Base-by-base conservation (phyloP, 2,329 filamentous ascomycete genomes). In the Fusarium coicis region DNA sequence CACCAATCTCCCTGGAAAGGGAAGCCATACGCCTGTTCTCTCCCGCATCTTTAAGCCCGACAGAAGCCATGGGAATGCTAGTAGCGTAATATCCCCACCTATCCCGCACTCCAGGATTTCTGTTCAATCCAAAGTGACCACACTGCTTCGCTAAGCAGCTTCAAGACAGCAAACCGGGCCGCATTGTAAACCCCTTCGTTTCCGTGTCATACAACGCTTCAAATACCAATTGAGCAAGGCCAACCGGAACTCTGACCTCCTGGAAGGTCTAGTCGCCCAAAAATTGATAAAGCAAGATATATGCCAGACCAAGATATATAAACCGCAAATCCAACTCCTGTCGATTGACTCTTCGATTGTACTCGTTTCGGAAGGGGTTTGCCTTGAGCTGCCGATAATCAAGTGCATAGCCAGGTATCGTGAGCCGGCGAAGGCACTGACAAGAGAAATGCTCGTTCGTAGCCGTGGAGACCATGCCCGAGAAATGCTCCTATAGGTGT, bases 11-110 rank as follows among this genome's bases (percentile, higher is more conserved):
- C 66, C 62, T 60, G 49, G 62, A 76, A 75, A 66, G 68, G 46
- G 54, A 74, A 75, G 66, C 73, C 66, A 69, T 75, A 63, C 66
- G 70, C 65, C 68, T 74, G 52, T 72, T 57, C 67, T 68, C 64
- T 55, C 57, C 50, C 44, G 53, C 47, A 54, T 63, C 56, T 66
- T 52, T 63, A 59, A 68, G 55, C 37, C 57, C 55, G 61, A 43
- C 39, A 63, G 23, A 70, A 58, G 49, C 47, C 63, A 66, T 57
- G 65, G 63, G 67, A 72, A 74, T 75, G 70, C 56, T 47, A 69
- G 66, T 52, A 59, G 62, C 40, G 49, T 59, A 36, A 52, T 55
- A 36, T 56, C 59, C 66, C 53, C 60, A 42, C 65, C 58, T 65
- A 47, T 40, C 47, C 60, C 64, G 55, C 40, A 43, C 39, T 49